These are phyloP conservation scores for Citrus mangshanensis DNA, from an alignment of 345 rosid species.

Conservation along the genomic window DNA sequence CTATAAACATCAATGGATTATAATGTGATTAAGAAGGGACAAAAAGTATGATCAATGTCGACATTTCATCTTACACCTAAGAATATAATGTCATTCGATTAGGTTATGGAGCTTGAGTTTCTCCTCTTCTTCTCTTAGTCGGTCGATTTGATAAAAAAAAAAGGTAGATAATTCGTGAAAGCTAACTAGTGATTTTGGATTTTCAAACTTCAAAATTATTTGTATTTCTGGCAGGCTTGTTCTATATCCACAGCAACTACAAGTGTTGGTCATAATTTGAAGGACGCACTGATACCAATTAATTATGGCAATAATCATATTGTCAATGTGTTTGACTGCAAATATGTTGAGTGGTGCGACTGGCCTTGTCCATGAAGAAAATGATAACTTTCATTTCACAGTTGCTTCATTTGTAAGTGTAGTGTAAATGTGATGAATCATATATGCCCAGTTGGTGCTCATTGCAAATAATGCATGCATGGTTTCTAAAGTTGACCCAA, in stretches of 20 bases:
- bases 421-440: not conserved
- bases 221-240: not conserved
- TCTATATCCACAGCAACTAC: no score
- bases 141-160: no score
- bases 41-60: no score
- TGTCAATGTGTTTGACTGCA: not conserved
- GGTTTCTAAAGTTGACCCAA: not conserved
- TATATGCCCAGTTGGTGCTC: not conserved
- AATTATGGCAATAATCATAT: not conserved
- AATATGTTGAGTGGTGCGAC: not conserved
- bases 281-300: not conserved
- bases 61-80: no score
- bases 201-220: not conserved
- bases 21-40: no score
- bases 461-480: not conserved
- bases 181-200: no score
- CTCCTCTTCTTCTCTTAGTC: no score
- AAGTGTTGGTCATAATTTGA: not conserved
- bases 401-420: not conserved
- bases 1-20: no score
- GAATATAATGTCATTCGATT: no score
- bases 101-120: no score
- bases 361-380: not conserved
- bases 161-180: no score
- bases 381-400: not conserved